Percentiles rank a stretch among this genome's conserved stretches.
Conservation (phyloP, 2,329 filamentous ascomycete genomes). For the Escovopsis sp. region DNA sequence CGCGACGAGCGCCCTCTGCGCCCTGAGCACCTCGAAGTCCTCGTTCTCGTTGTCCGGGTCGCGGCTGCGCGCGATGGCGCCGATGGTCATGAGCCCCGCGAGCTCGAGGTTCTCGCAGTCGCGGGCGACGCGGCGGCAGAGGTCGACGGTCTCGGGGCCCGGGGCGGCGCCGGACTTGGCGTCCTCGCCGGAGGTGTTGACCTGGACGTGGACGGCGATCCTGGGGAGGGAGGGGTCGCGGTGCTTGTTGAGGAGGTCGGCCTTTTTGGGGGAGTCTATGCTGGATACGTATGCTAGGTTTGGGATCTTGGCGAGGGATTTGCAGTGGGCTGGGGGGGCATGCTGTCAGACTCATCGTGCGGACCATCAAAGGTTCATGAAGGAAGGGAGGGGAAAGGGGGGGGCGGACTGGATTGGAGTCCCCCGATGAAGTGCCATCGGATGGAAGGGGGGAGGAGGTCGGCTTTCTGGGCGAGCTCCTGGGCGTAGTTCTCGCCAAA, state of each 20-base stretch:
- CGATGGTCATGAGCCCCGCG: slow-evolving; percentile 90
- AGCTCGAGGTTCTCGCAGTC: slow-evolving; percentile 61
- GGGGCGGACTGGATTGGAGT: slow-evolving; percentile 54
- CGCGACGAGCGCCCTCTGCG: slow-evolving; percentile 57
- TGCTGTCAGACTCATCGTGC: too few species aligned
- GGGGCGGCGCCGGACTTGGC: slow-evolving; percentile 74
- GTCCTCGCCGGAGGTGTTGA: slow-evolving; percentile 86
- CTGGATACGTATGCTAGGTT: slow-evolving; percentile 89
- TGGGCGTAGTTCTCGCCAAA: slow-evolving; percentile 97
- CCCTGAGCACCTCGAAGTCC: slow-evolving; percentile 59
- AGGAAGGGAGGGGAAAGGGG: too few species aligned
- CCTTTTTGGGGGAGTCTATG: slow-evolving; percentile 81
- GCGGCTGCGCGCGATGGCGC: slow-evolving; percentile 74
- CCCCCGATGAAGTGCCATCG: slow-evolving; percentile 96
- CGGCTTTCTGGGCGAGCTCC: slow-evolving; percentile 76
- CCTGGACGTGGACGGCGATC: slow-evolving; percentile 73
- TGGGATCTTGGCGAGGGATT: slow-evolving; percentile 67
- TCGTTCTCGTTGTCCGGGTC: slow-evolving; percentile 74
- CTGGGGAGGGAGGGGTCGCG: slow-evolving; percentile 34
- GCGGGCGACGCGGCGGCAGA: slow-evolving; percentile 57
- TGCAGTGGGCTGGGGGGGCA: slow-evolving; percentile 60
- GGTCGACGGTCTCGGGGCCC: slow-evolving; percentile 38
- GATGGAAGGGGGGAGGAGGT: slow-evolving; percentile 60
- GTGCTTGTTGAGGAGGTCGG: slow-evolving; percentile 62
- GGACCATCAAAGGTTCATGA: too few species aligned